phyloP scores from a whole-genome alignment of 495 filamentous ascomycete genomes.

The Hyphodiscus hymeniophilus region DNA sequence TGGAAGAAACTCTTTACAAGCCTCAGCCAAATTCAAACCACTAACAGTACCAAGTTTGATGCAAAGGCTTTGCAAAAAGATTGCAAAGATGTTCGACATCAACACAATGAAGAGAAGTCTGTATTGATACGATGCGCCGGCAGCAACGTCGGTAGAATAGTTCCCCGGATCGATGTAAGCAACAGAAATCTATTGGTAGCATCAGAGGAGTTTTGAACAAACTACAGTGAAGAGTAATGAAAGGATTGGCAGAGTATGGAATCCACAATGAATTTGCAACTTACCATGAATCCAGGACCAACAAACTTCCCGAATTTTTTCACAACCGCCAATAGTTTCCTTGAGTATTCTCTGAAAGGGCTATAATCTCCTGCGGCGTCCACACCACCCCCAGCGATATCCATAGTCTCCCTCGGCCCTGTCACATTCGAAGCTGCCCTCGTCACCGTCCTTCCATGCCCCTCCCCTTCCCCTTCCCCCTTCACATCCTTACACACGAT shows the following conservation, averaged over 20 bases:
- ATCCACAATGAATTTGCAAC: too few relatives aligned
- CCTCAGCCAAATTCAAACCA: slow-evolving; percentile 71
- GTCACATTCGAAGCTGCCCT: background rate
- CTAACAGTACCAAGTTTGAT: slow-evolving; percentile 83
- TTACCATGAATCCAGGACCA: slow-evolving; percentile 73
- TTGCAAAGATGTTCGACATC: slow-evolving; percentile 76
- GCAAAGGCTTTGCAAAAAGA: slow-evolving; percentile 73
- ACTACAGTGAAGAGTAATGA: background rate
- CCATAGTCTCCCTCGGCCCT: background rate
- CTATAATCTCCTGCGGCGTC: slow-evolving; percentile 1
- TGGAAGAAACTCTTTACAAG: slow-evolving; percentile 67
- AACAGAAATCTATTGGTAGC: slow-evolving; percentile 17
- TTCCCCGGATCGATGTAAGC: slow-evolving; percentile 74
- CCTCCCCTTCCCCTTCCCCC: slow-evolving; percentile 1
- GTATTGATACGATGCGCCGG: slow-evolving; percentile 55
- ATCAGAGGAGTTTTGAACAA: background rate
- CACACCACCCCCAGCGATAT: background rate
- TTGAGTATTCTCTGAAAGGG: slow-evolving; percentile 8
- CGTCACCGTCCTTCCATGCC: slow-evolving; percentile 2
- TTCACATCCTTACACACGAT: background rate
- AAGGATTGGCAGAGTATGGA: too few relatives aligned
- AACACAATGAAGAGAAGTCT: slow-evolving; percentile 73
- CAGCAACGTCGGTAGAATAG: slow-evolving; percentile 77
- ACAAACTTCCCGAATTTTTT: slow-evolving; percentile 67
- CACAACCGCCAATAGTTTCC: slow-evolving; percentile 31